Percentiles rank a stretch among this genome's conserved stretches.
Conservation (phyloP, 2,329 filamentous ascomycete species). For the Aureobasidium vineae region DNA sequence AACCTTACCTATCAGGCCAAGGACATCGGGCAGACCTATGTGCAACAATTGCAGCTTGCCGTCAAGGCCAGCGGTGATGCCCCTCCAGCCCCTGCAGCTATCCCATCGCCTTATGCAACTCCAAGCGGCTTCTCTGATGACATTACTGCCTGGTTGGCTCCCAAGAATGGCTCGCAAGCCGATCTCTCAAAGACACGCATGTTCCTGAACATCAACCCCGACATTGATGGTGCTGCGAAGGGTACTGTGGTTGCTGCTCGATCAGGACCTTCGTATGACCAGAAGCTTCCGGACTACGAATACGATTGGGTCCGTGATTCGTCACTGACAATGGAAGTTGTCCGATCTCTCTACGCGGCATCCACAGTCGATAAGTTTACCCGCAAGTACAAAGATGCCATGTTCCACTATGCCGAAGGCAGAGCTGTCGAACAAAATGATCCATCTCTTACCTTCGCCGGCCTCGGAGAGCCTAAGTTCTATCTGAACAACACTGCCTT, state of each 20-base stretch:
- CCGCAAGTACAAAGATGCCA: constrained; percentile 31
- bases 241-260: constrained; percentile 38
- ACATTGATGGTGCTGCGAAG: constrained; percentile 33
- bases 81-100: constrained; percentile 30
- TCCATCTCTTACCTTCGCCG: constrained; percentile 34
- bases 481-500: constrained; percentile 38
- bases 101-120: constrained; percentile 35
- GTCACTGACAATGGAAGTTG: constrained; percentile 37
- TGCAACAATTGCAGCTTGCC: constrained; percentile 31
- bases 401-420: constrained; percentile 35
- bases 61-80: constrained; percentile 34
- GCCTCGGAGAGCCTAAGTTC: constrained; percentile 39
- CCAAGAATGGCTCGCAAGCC: constrained; percentile 32
- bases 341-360: constrained; percentile 33
- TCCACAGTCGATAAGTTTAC: constrained; percentile 31
- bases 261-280: constrained; percentile 33
- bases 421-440: constrained; percentile 38
- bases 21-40: constrained; percentile 35
- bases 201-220: constrained; percentile 39
- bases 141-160: constrained; percentile 35
- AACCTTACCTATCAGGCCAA: constrained; percentile 37
- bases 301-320: constrained; percentile 39
- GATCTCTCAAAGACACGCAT: constrained; percentile 33
- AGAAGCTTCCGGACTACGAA: constrained; percentile 36
- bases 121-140: constrained; percentile 36